Conservation (phyloP, 1,139 yeast genomes). For the Candida sanyaensis region DNA sequence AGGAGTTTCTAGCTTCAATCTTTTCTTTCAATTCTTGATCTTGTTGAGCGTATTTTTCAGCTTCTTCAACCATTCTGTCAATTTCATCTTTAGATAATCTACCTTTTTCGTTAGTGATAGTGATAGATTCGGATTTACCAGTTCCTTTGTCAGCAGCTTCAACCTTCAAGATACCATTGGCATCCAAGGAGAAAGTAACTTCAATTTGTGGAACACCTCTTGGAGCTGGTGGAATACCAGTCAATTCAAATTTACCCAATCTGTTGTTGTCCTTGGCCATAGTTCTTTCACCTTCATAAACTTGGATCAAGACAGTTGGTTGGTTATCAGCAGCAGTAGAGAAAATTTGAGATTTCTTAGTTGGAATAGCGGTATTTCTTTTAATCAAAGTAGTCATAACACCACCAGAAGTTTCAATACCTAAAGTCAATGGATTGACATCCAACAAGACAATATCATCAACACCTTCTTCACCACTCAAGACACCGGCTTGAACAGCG, state of each 20-base stretch:
- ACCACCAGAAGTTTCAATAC: conserved; percentile 53
- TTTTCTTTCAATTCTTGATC: conserved; percentile 79
- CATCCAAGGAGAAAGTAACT: conserved; percentile 49
- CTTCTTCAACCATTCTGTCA: conserved; percentile 94
- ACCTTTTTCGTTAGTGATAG: conserved; percentile 96
- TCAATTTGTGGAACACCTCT: conserved; percentile 53
- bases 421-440: conserved; percentile 51
- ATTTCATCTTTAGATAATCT: conserved; percentile 91
- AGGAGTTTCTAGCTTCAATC: conserved; percentile 64
- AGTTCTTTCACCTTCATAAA: conserved; percentile 51
- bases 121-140: conserved; percentile 84
- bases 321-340: conserved; percentile 52
- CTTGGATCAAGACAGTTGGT: conserved; percentile 50
- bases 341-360: conserved; percentile 49
- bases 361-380: conserved; percentile 51
- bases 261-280: conserved; percentile 47
- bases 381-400: conserved; percentile 50
- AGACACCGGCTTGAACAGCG: conserved; percentile 86
- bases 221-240: conserved; percentile 52
- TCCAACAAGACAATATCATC: conserved; percentile 51
- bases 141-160: conserved; percentile 50
- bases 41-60: conserved; percentile 87
- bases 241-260: conserved; percentile 49
- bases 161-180: conserved; percentile 51
- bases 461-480: conserved; percentile 69